phyloP scores from a whole-genome alignment of 1,284 basidiomycete genomes.

The Malassezia brasiliensis region DNA sequence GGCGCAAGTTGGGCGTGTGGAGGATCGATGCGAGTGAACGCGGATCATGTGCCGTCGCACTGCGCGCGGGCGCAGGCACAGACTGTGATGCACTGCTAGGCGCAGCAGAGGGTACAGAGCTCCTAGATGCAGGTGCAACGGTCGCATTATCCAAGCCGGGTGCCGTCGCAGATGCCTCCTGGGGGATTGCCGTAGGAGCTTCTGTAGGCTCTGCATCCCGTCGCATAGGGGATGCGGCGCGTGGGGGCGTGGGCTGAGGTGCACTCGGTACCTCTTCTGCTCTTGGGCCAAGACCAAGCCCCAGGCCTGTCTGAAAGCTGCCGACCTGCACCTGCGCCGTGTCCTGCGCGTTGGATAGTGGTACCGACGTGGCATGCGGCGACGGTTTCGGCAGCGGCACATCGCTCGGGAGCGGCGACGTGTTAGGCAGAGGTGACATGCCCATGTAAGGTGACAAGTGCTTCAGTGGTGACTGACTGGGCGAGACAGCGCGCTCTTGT shows the following conservation, averaged over 20 bases:
- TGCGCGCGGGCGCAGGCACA: neutral
- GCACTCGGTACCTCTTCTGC: neutral
- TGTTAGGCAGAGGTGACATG: neutral
- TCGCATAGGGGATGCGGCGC: neutral
- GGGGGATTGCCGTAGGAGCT: too few species aligned
- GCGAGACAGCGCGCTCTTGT: neutral
- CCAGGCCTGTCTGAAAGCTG: neutral
- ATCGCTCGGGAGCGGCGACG: neutral
- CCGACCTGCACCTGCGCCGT: neutral
- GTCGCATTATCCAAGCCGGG: neutral
- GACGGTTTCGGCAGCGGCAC: neutral
- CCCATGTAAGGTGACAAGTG: neutral
- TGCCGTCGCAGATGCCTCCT: neutral
- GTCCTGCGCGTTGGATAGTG: neutral
- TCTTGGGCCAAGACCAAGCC: neutral
- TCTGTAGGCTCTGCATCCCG: neutral
- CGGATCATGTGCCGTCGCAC: neutral
- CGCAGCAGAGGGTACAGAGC: neutral
- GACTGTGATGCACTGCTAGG: neutral
- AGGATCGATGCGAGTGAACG: neutral
- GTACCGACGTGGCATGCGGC: neutral
- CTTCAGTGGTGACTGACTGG: neutral
- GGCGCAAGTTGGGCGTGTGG: neutral
- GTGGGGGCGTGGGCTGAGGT: neutral
- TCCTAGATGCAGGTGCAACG: neutral